Evolutionary conservation across 306 rosid genomes (phyloP), one percentile per base, ranked within the genome.

Genomic region (Betula pendula): DNA sequence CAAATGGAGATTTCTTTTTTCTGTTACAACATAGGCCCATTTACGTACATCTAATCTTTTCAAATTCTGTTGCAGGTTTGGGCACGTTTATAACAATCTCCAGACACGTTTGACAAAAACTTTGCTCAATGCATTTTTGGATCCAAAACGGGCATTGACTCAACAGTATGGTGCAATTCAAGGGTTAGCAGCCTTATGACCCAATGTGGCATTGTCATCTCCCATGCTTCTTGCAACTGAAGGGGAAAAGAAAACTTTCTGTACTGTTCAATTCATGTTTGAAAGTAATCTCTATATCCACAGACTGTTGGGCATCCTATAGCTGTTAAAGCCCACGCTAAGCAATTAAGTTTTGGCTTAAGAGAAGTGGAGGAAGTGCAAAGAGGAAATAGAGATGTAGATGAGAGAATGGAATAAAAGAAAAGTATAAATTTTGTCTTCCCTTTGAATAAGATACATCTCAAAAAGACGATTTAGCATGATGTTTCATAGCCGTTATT

Each of bases 121-220:
- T 68, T 81, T 92, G 85, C 77, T 89, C 71, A 92, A 92, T 82
- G 95, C 97, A 43, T 92, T 92, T 87, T 81, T 90, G 93, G 97
- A 92, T 68, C 93, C 97, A 24, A 92, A 87, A 80, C 86, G 92
- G 77, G 88, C 95, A 75, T 14, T 92, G 84, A 90, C 97, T 6
- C 95, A 92, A 82, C 93, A 92, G 75, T 92, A 92, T 75, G 97
- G 97, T 75, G 95, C 97, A 72, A 88, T 90, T 82, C 95, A 88
- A 85, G 97, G 95, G 74, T 84, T 92, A 80, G 87, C 87, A 35
- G 90, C 91, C 60, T 73, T 92, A 50, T 93, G 97, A 73, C 84
- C 97, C 81, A 87, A 85, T 27, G 93, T 92, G 93, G 95, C 90
- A 92, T 75, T 81, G 19, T n/a, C 27, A 44, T 79, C 12, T 81